Conservation (phyloP, 176 grass and related monocot species). For the Phragmites australis region DNA sequence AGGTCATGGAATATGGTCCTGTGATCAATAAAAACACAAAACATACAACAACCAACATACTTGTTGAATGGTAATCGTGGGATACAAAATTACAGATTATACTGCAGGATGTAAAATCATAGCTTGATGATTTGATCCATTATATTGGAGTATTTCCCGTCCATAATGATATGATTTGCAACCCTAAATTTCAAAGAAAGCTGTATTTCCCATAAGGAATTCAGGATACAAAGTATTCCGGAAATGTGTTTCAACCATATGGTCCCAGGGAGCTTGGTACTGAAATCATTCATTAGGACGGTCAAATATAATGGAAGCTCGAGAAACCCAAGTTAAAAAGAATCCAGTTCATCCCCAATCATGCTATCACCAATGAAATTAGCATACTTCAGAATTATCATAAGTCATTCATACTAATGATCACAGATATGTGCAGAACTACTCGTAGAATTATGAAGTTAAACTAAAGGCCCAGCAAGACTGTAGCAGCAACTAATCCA, state of each 20-base stretch:
- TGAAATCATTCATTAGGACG: neutral
- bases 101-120: neutral
- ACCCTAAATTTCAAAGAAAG: conserved; percentile 6
- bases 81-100: neutral
- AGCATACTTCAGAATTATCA: neutral
- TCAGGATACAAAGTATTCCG: neutral
- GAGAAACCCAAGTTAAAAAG: neutral
- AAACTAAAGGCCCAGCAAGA: neutral
- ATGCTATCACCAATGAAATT: neutral
- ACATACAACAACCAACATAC: neutral
- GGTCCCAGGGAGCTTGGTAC: neutral
- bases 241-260: neutral
- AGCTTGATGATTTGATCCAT: neutral
- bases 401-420: neutral
- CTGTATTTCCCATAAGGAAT: neutral
- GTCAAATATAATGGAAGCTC: neutral
- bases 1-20: neutral
- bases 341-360: neutral
- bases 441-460: neutral
- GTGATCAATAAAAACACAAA: conserved; percentile 3
- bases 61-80: neutral
- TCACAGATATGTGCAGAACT: neutral
- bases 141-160: neutral
- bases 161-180: neutral
- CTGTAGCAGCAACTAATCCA: neutral